These are phyloP conservation scores for Xylaria palmicola DNA, from an alignment of 495 filamentous ascomycete species.

Conservation along the genomic window DNA sequence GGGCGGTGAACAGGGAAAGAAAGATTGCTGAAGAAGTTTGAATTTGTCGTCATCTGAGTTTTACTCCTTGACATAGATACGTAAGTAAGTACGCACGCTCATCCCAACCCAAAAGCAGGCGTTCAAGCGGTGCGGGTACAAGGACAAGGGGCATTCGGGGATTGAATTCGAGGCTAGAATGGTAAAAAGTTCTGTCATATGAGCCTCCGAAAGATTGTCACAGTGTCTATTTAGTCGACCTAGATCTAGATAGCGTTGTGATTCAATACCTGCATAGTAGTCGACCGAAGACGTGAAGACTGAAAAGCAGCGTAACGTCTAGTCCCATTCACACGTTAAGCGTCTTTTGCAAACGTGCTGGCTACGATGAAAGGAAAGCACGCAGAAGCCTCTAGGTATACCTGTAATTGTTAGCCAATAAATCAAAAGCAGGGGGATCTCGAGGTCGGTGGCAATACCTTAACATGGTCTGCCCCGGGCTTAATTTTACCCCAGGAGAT, in stretches of 20 bases:
- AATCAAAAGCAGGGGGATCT: not conserved
- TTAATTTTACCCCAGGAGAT: constrained; percentile 99
- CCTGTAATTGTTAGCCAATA: constrained; percentile 45
- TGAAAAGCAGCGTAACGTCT: not conserved
- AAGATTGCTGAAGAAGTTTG: no score
- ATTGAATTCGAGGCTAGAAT: no score
- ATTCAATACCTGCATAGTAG: not conserved
- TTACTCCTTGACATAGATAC: no score
- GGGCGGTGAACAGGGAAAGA: no score
- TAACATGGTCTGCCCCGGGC: constrained; percentile 77
- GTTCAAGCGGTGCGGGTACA: no score
- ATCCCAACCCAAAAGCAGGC: no score
- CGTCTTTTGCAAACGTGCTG: constrained; percentile 77
- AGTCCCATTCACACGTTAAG: constrained; percentile 8
- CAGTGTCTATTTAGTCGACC: no score
- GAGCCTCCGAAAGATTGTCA: no score
- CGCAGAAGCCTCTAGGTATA: constrained; percentile 89
- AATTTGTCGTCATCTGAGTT: no score
- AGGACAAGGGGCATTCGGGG: no score
- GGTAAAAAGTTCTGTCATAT: no score
- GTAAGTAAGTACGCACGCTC: no score
- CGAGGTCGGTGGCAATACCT: constrained; percentile 51
- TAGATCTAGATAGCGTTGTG: not conserved
- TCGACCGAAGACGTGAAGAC: not conserved
- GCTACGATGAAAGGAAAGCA: constrained; percentile 94